phyloP scores from a whole-genome alignment of 345 rosid species.

The Orychophragmus violaceus region DNA sequence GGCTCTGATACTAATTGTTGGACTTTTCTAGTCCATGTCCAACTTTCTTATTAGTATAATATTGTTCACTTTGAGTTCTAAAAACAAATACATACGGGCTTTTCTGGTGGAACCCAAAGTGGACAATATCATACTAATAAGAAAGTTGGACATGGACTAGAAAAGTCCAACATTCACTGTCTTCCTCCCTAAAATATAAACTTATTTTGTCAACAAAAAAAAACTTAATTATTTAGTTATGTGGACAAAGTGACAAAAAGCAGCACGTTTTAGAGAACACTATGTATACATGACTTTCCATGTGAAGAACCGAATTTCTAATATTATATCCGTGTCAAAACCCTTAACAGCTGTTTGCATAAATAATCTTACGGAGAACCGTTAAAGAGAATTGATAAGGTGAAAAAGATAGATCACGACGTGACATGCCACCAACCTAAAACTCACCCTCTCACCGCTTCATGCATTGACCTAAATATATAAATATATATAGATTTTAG shows the following conservation, averaged over 20 bases:
- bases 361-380: background rate
- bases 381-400: slow-evolving; percentile 4
- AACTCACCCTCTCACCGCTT: slow-evolving; percentile 7
- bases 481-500: background rate
- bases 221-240: too few species aligned
- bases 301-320: background rate
- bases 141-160: too few species aligned
- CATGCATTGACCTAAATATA: slow-evolving; percentile 1
- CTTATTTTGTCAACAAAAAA: too few species aligned
- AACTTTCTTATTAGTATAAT: too few species aligned
- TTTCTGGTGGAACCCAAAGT: too few species aligned
- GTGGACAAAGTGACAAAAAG: background rate
- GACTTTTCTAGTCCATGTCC: too few species aligned
- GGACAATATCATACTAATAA: too few species aligned
- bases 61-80: too few species aligned
- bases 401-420: slow-evolving; percentile 10
- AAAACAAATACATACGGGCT: too few species aligned
- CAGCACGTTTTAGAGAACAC: background rate
- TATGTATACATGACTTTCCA: background rate
- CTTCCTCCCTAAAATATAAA: too few species aligned
- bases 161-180: too few species aligned
- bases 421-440: slow-evolving; percentile 26
- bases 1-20: too few species aligned
- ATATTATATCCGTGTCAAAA: background rate
- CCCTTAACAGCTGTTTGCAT: background rate